Conservation (phyloP, 2,329 filamentous ascomycete genomes). For the Alternaria panax region DNA sequence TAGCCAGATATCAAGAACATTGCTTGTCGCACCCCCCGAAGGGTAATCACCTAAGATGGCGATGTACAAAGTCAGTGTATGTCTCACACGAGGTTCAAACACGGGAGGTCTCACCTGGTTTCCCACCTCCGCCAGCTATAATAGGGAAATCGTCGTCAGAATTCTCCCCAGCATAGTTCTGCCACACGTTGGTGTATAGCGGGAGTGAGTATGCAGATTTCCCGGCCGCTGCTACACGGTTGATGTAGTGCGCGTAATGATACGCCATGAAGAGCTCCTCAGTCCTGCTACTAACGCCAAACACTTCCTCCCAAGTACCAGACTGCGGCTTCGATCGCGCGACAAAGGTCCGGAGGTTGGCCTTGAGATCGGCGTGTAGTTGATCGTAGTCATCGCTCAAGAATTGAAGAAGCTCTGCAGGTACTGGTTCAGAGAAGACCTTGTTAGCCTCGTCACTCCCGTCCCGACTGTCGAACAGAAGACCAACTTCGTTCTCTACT, state of each 20-base stretch:
- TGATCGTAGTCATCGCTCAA: conserved; percentile 39
- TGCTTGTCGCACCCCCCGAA: conserved; percentile 51
- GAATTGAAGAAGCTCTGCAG: conserved; percentile 46
- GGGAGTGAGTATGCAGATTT: conserved; percentile 54
- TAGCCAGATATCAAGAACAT: conserved; percentile 55
- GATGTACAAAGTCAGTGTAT: no score
- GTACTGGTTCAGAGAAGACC: conserved; percentile 50
- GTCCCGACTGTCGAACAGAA: conserved; percentile 60
- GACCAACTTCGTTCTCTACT: conserved; percentile 64
- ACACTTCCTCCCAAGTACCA: conserved; percentile 50
- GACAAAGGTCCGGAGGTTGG: conserved; percentile 10
- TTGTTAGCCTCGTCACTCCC: conserved; percentile 49
- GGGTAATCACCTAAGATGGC: conserved; percentile 58
- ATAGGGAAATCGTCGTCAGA: conserved; percentile 41
- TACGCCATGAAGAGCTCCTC: conserved; percentile 61
- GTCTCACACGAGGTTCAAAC: no score
- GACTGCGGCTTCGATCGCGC: conserved; percentile 15
- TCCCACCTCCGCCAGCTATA: conserved; percentile 53
- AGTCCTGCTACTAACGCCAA: conserved; percentile 47
- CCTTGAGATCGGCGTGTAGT: conserved; percentile 29
- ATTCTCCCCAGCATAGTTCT: conserved; percentile 46
- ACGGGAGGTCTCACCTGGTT: background rate
- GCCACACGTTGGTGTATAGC: conserved; percentile 58
- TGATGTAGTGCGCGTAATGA: conserved; percentile 53
- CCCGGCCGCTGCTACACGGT: conserved; percentile 53